These are phyloP conservation scores for Amphicarpaea edgeworthii DNA, from an alignment of 306 rosid species.

Conservation along the genomic window DNA sequence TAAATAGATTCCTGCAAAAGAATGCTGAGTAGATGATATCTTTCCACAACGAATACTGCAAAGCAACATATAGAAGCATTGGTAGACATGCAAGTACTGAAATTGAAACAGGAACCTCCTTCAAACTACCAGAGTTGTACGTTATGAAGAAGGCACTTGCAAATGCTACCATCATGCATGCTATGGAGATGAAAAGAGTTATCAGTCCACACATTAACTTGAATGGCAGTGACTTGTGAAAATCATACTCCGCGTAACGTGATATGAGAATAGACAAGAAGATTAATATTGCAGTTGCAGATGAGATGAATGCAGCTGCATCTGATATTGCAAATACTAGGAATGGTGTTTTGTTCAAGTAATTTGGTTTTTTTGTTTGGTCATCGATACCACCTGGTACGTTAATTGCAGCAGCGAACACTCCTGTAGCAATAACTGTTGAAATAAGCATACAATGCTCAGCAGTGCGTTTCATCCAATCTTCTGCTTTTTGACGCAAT, in stretches of 20 bases:
- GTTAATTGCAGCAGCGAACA: constrained; percentile 49
- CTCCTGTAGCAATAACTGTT: constrained; percentile 49
- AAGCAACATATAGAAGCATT: too few relatives aligned
- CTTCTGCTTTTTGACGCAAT: constrained; percentile 40
- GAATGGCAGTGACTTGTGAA: constrained; percentile 49
- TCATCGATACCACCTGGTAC: constrained; percentile 47
- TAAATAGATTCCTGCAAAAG: too few relatives aligned
- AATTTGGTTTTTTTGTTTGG: constrained; percentile 31
- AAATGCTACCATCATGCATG: constrained; percentile 58
- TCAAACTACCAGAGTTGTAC: constrained; percentile 28
- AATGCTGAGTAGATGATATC: too few relatives aligned
- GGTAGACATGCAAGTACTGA: too few relatives aligned
- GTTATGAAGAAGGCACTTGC: constrained; percentile 50
- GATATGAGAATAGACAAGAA: constrained; percentile 60
- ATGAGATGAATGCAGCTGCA: constrained; percentile 57
- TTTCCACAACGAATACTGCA: too few relatives aligned
- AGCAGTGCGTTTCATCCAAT: constrained; percentile 62
- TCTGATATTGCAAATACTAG: constrained; percentile 52
- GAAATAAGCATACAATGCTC: constrained; percentile 47
- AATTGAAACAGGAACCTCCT: too few relatives aligned
- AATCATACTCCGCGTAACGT: constrained; percentile 56
- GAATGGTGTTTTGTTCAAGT: not conserved
- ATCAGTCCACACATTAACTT: constrained; percentile 58
- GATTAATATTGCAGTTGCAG: constrained; percentile 52
- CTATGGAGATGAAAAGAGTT: constrained; percentile 48